Evolutionary conservation across 768 basidiomycete genomes (phyloP), one percentile per base, ranked within the genome.

Genomic region (Amanita phalloides): DNA sequence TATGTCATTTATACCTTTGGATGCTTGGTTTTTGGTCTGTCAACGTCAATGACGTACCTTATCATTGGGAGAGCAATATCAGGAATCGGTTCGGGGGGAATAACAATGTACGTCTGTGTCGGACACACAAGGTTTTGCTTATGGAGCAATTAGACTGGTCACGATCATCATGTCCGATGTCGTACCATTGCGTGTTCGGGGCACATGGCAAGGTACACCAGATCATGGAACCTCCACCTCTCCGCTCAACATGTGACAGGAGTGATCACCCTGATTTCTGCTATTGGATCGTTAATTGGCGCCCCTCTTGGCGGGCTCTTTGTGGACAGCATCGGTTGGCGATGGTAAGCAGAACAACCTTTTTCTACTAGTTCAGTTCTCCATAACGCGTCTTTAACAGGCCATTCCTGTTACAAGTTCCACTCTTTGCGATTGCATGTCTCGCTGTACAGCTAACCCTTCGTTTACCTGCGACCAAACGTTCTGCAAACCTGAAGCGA

Each of bases 141-240:
- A 13, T 20, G 20, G 11, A 20, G 11, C 23, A 25, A 52, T 44
- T 48, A 82, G 81, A 1, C 66, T 84, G 26, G 76, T 76, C 13
- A 78, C 76, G 49, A 84, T 86, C 50, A 74, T 84, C 36, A 72
- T 84, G 64, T 82, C 80, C 3, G 84, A 84, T 55, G 67, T 84
- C n/a, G 76, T 83, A 1, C 79, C 82, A 0, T 67, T 84, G 44
- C 71, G 82, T 2, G 71, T 71, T 17, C 69, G 82, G 48, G 84
- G 82, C 20, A 83, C 80, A 17, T 82, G 81, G 76, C 82, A 84
- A 75, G 83, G 80, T 73, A 25, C 5, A 42, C 43, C 25, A 17
- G 28, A 17, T 20, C 35, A 21, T 17, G 26, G 10, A n/a, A 37
- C 4, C 3, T 38, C 36, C 46, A 39, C 25, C 36, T 21, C 26